Percentiles rank a stretch among this genome's conserved stretches.
Evolutionary conservation across 306 rosid species (phyloP).

Genomic region (Corylus americana): DNA sequence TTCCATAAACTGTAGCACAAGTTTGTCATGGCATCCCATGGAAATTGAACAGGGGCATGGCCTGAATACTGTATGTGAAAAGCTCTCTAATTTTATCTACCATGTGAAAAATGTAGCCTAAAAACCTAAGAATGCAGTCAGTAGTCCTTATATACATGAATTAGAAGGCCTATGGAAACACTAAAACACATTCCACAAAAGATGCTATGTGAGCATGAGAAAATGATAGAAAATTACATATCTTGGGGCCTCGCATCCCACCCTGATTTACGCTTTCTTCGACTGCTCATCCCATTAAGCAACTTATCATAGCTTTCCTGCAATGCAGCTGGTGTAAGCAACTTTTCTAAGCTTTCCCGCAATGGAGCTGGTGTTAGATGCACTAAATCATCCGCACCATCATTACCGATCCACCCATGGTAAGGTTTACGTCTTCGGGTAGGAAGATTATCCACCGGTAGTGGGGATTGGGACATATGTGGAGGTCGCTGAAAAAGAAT

Average conservation of each 20-base stretch:
- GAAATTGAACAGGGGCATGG: too few species aligned
- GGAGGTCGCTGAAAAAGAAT: neutral
- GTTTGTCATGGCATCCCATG: too few species aligned
- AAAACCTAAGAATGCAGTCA: too few species aligned
- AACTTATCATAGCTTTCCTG: neutral
- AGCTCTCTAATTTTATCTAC: too few species aligned
- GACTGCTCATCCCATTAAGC: neutral
- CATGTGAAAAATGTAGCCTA: too few species aligned
- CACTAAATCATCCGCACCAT: slow-evolving; percentile 24
- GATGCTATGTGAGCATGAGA: neutral
- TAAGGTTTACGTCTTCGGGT: slow-evolving; percentile 16
- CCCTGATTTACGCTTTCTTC: neutral
- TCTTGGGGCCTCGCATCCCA: neutral
- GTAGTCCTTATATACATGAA: too few species aligned
- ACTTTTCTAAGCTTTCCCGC: neutral
- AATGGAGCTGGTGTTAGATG: slow-evolving; percentile 13
- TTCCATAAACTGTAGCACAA: too few species aligned
- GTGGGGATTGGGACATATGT: neutral
- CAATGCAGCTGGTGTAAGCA: neutral
- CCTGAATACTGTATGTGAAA: too few species aligned
- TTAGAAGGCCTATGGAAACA: too few species aligned
- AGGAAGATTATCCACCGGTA: neutral
- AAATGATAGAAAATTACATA: neutral
- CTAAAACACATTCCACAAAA: too few species aligned
- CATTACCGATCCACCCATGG: slow-evolving; percentile 30